Base-by-base conservation (phyloP, 768 basidiomycete genomes). In the Rhizopogon vinicolor region DNA sequence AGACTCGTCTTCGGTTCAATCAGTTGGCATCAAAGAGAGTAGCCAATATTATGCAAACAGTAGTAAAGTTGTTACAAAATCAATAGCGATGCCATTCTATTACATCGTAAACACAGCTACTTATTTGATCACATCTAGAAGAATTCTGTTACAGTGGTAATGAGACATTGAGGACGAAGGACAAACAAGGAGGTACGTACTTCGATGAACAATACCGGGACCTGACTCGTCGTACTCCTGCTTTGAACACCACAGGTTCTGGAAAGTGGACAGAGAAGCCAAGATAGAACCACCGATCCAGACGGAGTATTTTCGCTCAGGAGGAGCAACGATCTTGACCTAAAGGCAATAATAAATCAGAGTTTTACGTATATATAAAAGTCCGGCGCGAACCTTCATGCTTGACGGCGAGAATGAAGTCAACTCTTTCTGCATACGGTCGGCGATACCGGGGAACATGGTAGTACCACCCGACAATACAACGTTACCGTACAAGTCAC, bases 391-490 rank as follows among this genome's bases (percentile, higher is more conserved):
- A 39, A 78, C 80, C 85, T 93, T 95, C 89, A 95, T 89, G 75
- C 87, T 91, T 55, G 89, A 81, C 28, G 93, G 93, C 37, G 68
- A 62, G 62, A 94, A 79, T 19, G 86, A 77, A 19, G 89, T 89
- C 69, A 96, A 78, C 76, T 96, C 93, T 80, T 93, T 93, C 73
- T 92, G 89, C 91, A 96, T 91, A 65, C 93, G 89, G 74, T 96
- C 93, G 63, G 92, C 84, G 65, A 96, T 94, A 78, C 93, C 93
- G 63, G 90, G 86, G 89, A 93, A 94, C 92, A 95, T 94, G 67
- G 91, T 93, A 59, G 90, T 91, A 68, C 92, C 92, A 67, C 92
- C 92, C 56, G 81, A 81, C 64, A 84, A 73, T 13, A 71, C 72
- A n/a, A 71, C 68, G 13, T 70, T 70, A n/a, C 69, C 69, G 10